Evolutionary conservation across 768 basidiomycete species (phyloP).

Genomic region (Lentinula detonsa): DNA sequence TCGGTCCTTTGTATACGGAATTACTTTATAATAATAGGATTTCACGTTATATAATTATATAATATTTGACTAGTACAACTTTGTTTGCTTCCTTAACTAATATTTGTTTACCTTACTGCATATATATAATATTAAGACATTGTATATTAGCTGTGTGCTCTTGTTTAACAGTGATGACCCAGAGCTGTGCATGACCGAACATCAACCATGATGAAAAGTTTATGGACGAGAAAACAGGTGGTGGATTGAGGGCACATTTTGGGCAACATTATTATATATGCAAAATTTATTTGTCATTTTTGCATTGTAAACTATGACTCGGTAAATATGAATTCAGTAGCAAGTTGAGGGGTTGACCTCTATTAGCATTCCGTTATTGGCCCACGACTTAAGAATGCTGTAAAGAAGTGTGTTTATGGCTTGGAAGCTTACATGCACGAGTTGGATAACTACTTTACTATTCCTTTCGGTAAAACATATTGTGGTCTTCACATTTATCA

Average conservation of each 20-base stretch:
- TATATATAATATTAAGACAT: no score
- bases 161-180: no score
- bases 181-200: background rate
- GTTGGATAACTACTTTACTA: background rate
- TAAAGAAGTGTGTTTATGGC: background rate
- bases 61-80: no score
- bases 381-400: background rate
- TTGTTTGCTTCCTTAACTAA: no score
- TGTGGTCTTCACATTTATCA: background rate
- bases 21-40: no score
- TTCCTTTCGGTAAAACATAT: conserved; percentile 1
- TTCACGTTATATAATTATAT: no score
- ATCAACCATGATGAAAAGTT: background rate
- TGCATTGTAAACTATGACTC: background rate
- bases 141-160: no score
- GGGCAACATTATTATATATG: background rate
- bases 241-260: background rate
- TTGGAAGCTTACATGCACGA: background rate
- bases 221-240: background rate
- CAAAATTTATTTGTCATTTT: background rate
- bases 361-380: background rate
- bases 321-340: background rate
- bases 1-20: no score
- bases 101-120: background rate
- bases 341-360: background rate